A percentile compares a stretch with the other conserved stretches of the same genome.
phyloP scores from a whole-genome alignment of 495 filamentous ascomycete species.

The Penicillium diatomitis region DNA sequence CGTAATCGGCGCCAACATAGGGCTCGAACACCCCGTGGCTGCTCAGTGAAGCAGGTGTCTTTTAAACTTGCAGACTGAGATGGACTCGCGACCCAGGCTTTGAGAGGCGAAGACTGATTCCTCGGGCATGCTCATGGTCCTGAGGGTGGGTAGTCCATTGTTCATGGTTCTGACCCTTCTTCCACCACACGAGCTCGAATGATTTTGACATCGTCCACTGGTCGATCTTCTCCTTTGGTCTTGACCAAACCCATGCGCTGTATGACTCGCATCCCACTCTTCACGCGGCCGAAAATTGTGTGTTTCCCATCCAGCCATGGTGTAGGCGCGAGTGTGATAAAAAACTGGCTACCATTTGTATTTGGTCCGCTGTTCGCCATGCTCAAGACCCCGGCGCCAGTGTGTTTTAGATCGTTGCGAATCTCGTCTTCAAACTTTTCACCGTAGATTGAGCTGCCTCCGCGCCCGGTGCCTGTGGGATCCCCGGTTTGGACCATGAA shows the following conservation, averaged over 20 bases:
- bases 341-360: constrained; percentile 83
- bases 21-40: too few species aligned
- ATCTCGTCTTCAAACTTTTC: constrained; percentile 96
- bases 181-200: constrained; percentile 58
- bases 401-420: constrained; percentile 67
- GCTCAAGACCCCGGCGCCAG: constrained; percentile 83
- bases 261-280: constrained; percentile 71
- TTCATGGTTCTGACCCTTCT: constrained; percentile 35
- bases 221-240: constrained; percentile 72
- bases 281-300: constrained; percentile 93
- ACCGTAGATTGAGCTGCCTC: constrained; percentile 84
- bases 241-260: constrained; percentile 87
- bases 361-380: constrained; percentile 96
- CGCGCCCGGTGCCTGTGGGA: constrained; percentile 90
- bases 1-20: too few species aligned
- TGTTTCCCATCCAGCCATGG: constrained; percentile 98
- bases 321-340: constrained; percentile 89
- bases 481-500: constrained; percentile 98
- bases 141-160: background rate
- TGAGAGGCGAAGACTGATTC: too few species aligned
- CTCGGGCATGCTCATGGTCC: too few species aligned
- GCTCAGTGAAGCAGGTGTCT: too few species aligned
- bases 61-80: too few species aligned
- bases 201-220: constrained; percentile 77
- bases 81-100: too few species aligned